These are phyloP conservation scores for Lentinula edodes DNA, from an alignment of 768 basidiomycete species.

Conservation along the genomic window DNA sequence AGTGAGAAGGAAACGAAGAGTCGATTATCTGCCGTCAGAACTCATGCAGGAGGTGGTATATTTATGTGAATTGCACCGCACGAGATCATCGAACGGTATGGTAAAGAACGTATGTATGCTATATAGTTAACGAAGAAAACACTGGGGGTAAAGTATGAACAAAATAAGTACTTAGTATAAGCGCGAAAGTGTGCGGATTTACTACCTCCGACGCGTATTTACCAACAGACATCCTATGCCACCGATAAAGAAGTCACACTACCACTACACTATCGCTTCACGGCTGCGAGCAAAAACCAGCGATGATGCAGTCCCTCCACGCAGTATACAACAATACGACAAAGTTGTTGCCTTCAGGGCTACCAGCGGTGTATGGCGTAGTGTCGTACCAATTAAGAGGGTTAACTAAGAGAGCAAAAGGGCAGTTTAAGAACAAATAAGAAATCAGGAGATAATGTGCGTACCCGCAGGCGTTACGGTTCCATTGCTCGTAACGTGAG, in stretches of 20 bases:
- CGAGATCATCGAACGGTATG: too few relatives aligned
- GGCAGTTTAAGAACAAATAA: neutral
- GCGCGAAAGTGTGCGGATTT: too few relatives aligned
- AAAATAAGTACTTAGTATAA: too few relatives aligned
- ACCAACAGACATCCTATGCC: too few relatives aligned
- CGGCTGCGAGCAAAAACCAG: neutral
- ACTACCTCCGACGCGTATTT: too few relatives aligned
- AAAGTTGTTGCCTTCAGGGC: slow-evolving; percentile 39
- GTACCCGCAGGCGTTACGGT: slow-evolving; percentile 7
- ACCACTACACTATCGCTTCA: neutral
- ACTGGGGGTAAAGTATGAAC: too few relatives aligned
- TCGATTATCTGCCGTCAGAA: too few relatives aligned
- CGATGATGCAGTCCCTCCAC: slow-evolving; percentile 21
- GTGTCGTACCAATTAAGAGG: slow-evolving; percentile 10
- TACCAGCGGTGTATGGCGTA: slow-evolving; percentile 8
- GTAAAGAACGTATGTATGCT: too few relatives aligned
- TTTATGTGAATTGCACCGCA: too few relatives aligned
- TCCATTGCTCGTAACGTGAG: slow-evolving; percentile 9
- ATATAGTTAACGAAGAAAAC: too few relatives aligned
- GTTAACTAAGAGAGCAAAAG: neutral
- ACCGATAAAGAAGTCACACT: neutral
- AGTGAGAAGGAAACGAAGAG: too few relatives aligned
- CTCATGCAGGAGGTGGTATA: neutral
- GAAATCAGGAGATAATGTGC: neutral
- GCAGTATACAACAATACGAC: slow-evolving; percentile 38